These are phyloP conservation scores for Epichloe glyceriae DNA, from an alignment of 2,329 filamentous ascomycete species.

Conservation along the genomic window DNA sequence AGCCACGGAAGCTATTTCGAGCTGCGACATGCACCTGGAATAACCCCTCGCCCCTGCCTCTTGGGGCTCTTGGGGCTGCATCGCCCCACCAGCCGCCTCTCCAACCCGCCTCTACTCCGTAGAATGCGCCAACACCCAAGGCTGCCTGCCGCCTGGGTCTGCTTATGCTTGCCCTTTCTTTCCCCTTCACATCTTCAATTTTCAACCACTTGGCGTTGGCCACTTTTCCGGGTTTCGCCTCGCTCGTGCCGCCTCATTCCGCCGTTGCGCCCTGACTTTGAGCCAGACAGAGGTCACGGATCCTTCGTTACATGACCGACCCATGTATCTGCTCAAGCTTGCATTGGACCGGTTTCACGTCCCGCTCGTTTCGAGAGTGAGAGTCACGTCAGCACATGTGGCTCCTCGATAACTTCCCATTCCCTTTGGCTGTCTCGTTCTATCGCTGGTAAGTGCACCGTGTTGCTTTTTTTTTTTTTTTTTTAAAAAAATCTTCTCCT, in stretches of 20 bases:
- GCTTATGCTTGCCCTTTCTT: not conserved
- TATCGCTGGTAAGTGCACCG: not conserved
- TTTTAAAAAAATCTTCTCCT: not conserved
- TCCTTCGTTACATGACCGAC: not conserved
- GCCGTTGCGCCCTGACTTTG: not conserved
- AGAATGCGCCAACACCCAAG: too few species aligned
- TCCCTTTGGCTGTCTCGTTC: not conserved
- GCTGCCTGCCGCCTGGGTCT: not conserved
- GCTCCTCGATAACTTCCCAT: not conserved
- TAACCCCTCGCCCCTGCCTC: not conserved
- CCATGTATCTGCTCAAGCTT: not conserved
- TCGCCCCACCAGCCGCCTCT: not conserved
- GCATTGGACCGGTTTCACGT: not conserved
- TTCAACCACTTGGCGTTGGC: not conserved
- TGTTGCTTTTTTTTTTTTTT: not conserved
- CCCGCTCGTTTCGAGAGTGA: not conserved
- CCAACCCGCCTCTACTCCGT: not conserved
- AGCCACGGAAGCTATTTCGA: too few species aligned
- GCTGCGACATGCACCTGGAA: too few species aligned
- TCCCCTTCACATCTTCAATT: not conserved
- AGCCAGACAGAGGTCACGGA: not conserved
- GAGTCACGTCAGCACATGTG: not conserved
- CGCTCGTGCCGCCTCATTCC: not conserved
- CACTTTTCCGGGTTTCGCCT: not conserved
- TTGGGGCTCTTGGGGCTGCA: not conserved